These are phyloP conservation scores for Malus asiatica DNA, from an alignment of 306 rosid genomes.

Conservation along the genomic window DNA sequence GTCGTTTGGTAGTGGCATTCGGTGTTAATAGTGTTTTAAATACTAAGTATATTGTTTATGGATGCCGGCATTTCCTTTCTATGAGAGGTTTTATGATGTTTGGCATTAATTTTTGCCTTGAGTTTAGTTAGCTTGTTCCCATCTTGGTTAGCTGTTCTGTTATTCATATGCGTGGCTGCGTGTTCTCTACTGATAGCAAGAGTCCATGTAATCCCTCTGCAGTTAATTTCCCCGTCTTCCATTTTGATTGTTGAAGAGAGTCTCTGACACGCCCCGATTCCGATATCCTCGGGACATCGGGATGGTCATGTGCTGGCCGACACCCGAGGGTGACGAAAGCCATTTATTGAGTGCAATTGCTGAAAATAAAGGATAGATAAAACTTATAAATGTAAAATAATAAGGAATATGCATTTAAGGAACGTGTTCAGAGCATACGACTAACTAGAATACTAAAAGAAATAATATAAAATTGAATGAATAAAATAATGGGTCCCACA, in stretches of 20 bases:
- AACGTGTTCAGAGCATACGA: too few species aligned
- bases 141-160: not conserved
- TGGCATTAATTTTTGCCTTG: not conserved
- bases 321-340: too few species aligned
- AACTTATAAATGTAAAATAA: too few species aligned
- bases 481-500: too few species aligned
- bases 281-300: too few species aligned
- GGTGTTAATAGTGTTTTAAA: not conserved
- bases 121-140: not conserved
- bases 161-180: not conserved
- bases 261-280: not conserved
- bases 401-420: too few species aligned
- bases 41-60: not conserved
- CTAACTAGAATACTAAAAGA: too few species aligned
- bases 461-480: too few species aligned
- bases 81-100: not conserved
- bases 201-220: not conserved
- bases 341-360: too few species aligned
- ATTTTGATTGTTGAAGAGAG: not conserved
- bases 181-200: not conserved
- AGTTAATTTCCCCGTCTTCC: not conserved
- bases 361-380: too few species aligned
- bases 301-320: too few species aligned
- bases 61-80: not conserved
- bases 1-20: not conserved